Conservation (phyloP, 768 basidiomycete species). For the Chiua virens region DNA sequence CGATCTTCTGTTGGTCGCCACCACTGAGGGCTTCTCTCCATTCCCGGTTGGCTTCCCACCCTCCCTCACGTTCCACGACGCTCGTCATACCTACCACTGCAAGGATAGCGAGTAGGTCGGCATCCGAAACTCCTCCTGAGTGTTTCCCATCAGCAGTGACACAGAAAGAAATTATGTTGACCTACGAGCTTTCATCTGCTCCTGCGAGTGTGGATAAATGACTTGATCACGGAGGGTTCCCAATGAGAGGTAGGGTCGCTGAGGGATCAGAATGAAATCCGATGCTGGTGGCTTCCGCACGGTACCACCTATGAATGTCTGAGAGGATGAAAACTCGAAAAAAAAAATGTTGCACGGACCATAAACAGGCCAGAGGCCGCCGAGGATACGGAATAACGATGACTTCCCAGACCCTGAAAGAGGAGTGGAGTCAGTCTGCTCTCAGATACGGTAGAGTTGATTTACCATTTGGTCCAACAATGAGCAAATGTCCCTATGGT, state of each 20-base stretch:
- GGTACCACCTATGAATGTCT: slow-evolving; percentile 49
- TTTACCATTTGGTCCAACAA: slow-evolving; percentile 91
- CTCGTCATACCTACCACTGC: slow-evolving; percentile 78
- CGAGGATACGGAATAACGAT: slow-evolving; percentile 92
- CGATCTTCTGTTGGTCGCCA: slow-evolving; percentile 96
- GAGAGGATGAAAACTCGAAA: neutral
- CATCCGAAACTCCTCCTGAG: slow-evolving; percentile 72
- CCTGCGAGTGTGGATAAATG: slow-evolving; percentile 87
- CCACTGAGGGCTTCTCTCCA: slow-evolving; percentile 95
- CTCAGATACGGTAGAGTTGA: neutral
- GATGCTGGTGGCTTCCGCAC: slow-evolving; percentile 88
- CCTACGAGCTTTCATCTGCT: slow-evolving; percentile 77
- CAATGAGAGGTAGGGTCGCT: slow-evolving; percentile 90
- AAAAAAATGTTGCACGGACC: slow-evolving; percentile 19
- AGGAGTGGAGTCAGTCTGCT: neutral
- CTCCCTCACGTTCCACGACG: slow-evolving; percentile 93
- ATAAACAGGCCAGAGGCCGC: slow-evolving; percentile 91
- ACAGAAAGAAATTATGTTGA: slow-evolving; percentile 12
- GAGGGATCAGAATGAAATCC: slow-evolving; percentile 93
- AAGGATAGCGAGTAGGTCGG: slow-evolving; percentile 69
- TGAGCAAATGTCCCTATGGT: slow-evolving; percentile 80
- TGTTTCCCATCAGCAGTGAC: slow-evolving; percentile 4
- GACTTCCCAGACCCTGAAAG: slow-evolving; percentile 79
- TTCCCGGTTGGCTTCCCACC: slow-evolving; percentile 86
- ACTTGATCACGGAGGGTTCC: slow-evolving; percentile 96